Percentiles rank a stretch among this genome's conserved stretches.
phyloP scores from a whole-genome alignment of 305 asterid species.

The Coffea humblotiana region DNA sequence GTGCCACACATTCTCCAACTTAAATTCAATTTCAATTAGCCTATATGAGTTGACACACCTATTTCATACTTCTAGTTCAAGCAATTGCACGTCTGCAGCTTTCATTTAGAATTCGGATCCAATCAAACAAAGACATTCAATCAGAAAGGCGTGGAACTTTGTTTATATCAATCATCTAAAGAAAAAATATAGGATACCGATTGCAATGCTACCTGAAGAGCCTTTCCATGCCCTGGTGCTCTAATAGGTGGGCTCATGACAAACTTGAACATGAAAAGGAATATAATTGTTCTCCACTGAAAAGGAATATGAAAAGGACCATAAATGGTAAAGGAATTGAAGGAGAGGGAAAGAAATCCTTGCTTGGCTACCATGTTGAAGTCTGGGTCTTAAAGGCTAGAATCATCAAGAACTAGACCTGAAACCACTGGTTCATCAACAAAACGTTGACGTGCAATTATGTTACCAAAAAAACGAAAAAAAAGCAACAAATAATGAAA shows the following conservation, averaged over 20 bases:
- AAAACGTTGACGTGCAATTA: conserved; percentile 81
- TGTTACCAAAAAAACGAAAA: neutral
- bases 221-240: conserved; percentile 90
- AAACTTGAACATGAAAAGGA: conserved; percentile 49
- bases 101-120: neutral
- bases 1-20: neutral
- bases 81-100: neutral
- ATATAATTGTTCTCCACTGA: neutral
- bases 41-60: neutral
- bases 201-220: conserved; percentile 96
- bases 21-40: neutral
- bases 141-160: neutral
- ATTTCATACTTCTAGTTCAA: neutral
- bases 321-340: neutral
- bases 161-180: neutral
- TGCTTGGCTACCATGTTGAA: conserved; percentile 87
- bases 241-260: conserved; percentile 99
- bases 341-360: conserved; percentile 23
- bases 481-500: neutral
- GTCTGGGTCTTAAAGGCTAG: conserved; percentile 89
- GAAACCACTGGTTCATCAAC: conserved; percentile 95
- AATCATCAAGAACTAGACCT: conserved; percentile 79
- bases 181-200: conserved; percentile 76
- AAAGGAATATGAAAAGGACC: conserved; percentile 18
- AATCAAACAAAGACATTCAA: neutral